These are phyloP conservation scores for Tricholomella constricta DNA, from an alignment of 768 basidiomycete species.

Conservation along the genomic window DNA sequence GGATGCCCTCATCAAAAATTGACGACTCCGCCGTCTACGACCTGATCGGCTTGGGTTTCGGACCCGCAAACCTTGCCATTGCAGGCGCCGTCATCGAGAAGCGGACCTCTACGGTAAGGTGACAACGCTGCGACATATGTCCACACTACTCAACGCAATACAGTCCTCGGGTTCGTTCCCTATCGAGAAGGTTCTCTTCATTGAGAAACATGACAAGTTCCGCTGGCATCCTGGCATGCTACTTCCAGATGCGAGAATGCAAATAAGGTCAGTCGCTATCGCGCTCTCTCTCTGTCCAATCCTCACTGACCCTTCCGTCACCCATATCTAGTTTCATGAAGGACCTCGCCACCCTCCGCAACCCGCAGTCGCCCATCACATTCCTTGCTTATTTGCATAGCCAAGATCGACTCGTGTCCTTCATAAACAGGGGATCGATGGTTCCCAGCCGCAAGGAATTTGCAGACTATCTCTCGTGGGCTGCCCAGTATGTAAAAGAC, in stretches of 20 bases:
- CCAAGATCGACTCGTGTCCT: conserved; percentile 48
- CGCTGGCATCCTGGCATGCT: conserved; percentile 61
- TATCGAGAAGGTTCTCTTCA: conserved; percentile 40
- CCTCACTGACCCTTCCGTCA: not conserved
- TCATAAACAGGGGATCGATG: conserved; percentile 55
- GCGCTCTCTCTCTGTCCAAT: not conserved
- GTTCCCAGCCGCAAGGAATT: conserved; percentile 56
- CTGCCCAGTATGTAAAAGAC: conserved; percentile 43
- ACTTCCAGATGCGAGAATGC: conserved; percentile 52
- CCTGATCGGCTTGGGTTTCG: conserved; percentile 53
- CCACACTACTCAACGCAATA: not conserved
- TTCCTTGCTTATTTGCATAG: conserved; percentile 55
- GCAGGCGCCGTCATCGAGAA: conserved; percentile 51
- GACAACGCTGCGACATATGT: not conserved
- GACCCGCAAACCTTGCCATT: conserved; percentile 54
- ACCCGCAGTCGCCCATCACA: conserved; percentile 51
- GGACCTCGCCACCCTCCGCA: conserved; percentile 54
- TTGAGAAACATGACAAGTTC: conserved; percentile 50
- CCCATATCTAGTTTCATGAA: conserved; percentile 44
- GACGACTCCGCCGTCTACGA: conserved; percentile 36
- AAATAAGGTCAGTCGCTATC: conserved; percentile 43
- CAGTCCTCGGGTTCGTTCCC: conserved; percentile 5
- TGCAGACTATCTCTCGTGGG: conserved; percentile 57
- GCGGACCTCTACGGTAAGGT: conserved; percentile 24
- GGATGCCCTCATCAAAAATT: conserved; percentile 13